Percentiles rank a stretch among this genome's conserved stretches.
Evolutionary conservation across 2,329 filamentous ascomycete species (phyloP).

Genomic region (Trichocomaceae sp.): DNA sequence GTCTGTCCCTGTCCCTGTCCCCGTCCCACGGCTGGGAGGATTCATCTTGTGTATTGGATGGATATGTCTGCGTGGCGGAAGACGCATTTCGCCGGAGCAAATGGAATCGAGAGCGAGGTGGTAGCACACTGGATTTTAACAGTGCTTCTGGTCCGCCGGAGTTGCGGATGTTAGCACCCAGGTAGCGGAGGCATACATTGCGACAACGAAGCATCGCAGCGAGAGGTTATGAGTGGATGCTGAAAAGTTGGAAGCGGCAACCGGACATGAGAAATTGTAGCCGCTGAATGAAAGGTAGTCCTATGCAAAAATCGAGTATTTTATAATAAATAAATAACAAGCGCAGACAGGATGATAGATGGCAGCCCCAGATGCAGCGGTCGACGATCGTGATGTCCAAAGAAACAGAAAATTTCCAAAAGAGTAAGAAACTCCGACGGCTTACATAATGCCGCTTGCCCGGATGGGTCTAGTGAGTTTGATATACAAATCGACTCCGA

Average conservation of each 20-base stretch:
- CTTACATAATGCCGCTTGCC: neutral
- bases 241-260: neutral
- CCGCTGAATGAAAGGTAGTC: too few species aligned
- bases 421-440: conserved; percentile 7
- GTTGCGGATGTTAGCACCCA: neutral
- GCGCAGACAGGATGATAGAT: neutral
- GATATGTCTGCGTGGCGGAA: neutral
- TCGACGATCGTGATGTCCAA: neutral
- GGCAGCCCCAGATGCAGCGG: neutral
- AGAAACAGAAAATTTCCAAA: conserved; percentile 9
- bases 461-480: neutral
- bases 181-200: conserved; percentile 8
- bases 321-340: neutral
- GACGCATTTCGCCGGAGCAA: neutral
- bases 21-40: neutral
- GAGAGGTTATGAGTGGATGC: neutral
- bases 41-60: neutral
- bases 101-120: neutral
- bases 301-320: neutral
- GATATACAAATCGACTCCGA: neutral
- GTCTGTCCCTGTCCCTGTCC: neutral
- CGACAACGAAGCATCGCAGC: conserved; percentile 10
- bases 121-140: neutral
- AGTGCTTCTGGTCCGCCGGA: conserved; percentile 1
- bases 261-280: neutral